A percentile compares a stretch with the other conserved stretches of the same genome.
Evolutionary conservation across 164 flowering plant genomes (phyloP).

Genomic region (Chimonanthus praecox): DNA sequence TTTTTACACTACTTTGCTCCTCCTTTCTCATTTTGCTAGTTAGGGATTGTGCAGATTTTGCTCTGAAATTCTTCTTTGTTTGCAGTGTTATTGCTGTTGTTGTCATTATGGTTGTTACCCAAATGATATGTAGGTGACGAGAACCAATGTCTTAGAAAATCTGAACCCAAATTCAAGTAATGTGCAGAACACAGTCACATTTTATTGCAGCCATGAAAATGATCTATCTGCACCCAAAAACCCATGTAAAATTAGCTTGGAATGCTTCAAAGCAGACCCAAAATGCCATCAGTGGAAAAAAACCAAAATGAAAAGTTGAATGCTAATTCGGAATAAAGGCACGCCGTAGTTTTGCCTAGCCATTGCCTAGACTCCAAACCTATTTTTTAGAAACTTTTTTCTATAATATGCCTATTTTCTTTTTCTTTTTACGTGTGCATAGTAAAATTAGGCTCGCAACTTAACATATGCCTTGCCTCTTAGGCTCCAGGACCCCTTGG

Average conservation of each 20-base stretch:
- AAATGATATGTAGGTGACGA: neutral
- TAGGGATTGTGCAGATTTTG: neutral
- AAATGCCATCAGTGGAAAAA: neutral
- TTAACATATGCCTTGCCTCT: no score
- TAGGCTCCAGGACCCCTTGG: no score
- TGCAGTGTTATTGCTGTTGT: neutral
- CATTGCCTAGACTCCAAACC: no score
- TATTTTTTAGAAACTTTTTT: no score
- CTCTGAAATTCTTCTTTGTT: neutral
- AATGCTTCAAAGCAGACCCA: neutral
- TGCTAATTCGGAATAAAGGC: neutral
- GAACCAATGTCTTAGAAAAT: neutral
- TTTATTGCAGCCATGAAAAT: neutral
- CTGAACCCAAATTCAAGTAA: neutral
- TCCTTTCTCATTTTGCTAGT: neutral
- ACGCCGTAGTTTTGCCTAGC: no score
- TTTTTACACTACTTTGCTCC: neutral
- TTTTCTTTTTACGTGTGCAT: no score
- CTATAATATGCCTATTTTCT: no score
- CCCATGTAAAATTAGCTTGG: neutral
- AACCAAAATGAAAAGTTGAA: neutral
- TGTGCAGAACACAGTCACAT: neutral
- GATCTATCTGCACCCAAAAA: neutral
- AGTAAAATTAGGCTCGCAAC: no score
- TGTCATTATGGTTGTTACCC: neutral